Percentiles rank a stretch among this genome's conserved stretches.
phyloP scores from a whole-genome alignment of 208 protist genomes.

The Leishmania mexicana region DNA sequence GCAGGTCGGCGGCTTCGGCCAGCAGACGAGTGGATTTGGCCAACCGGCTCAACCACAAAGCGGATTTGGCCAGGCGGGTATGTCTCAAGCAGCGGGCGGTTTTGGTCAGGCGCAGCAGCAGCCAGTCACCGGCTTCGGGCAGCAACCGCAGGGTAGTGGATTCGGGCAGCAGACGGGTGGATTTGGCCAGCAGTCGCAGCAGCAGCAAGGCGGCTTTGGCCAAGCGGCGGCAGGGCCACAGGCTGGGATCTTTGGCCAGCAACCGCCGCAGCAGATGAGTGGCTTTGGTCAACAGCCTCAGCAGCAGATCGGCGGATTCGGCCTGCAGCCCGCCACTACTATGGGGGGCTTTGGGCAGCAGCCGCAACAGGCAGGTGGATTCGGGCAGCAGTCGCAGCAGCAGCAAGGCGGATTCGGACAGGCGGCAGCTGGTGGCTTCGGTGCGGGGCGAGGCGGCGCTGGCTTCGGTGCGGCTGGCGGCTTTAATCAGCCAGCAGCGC shows the following conservation, averaged over 20 bases:
- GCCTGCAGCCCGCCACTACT: conserved; percentile 26
- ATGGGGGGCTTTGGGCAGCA: conserved; percentile 51
- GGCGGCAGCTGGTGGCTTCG: conserved; percentile 33
- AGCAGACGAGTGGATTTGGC: conserved; percentile 44
- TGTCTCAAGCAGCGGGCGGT: neutral
- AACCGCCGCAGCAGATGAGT: conserved; percentile 26
- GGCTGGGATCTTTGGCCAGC: conserved; percentile 36
- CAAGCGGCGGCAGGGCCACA: conserved; percentile 1
- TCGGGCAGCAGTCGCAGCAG: conserved; percentile 34
- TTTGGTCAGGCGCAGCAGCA: conserved; percentile 49
- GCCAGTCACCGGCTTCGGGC: conserved; percentile 39
- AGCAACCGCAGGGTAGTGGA: conserved; percentile 27
- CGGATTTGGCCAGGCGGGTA: conserved; percentile 13
- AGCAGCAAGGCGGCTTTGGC: conserved; percentile 16
- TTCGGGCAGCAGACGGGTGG: conserved; percentile 54
- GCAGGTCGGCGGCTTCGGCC: conserved; percentile 20
- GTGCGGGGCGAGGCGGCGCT: conserved; percentile 7
- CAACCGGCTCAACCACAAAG: conserved; percentile 17
- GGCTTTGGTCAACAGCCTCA: conserved; percentile 48
- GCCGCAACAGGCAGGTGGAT: conserved; percentile 32
- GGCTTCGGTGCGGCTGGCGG: conserved; percentile 17
- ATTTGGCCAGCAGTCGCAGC: conserved; percentile 37
- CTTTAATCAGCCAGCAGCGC: conserved; percentile 14
- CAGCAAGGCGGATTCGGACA: conserved; percentile 33
- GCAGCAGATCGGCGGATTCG: conserved; percentile 34